Evolutionary conservation across 1,284 basidiomycete genomes (phyloP).

Genomic region (Leucoagaricus sp.): DNA sequence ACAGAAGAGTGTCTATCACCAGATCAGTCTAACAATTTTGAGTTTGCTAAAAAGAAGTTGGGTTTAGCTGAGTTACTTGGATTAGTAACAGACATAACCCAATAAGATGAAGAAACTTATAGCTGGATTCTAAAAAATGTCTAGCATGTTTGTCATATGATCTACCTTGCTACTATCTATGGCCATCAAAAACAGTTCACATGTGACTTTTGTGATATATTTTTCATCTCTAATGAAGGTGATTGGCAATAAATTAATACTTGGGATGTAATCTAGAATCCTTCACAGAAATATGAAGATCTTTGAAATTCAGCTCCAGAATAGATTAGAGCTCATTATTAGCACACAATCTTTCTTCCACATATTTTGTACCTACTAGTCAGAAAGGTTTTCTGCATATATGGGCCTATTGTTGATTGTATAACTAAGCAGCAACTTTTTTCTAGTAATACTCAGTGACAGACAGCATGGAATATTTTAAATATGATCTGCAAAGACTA

Average conservation of each 20-base stretch:
- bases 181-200: conserved; percentile 23
- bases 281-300: conserved; percentile 19
- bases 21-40: no score
- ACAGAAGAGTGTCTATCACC: no score
- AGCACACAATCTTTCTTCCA: conserved; percentile 26
- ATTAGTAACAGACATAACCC: neutral
- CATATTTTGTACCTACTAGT: conserved; percentile 25
- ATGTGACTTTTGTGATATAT: conserved; percentile 24
- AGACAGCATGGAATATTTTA: conserved; percentile 26
- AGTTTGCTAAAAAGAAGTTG: neutral
- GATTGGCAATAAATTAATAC: conserved; percentile 22
- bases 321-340: conserved; percentile 16
- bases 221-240: conserved; percentile 25
- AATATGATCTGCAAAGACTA: conserved; percentile 17
- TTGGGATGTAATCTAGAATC: conserved; percentile 14
- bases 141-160: conserved; percentile 29
- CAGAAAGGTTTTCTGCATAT: conserved; percentile 21
- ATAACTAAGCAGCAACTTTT: no score
- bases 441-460: no score
- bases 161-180: conserved; percentile 25
- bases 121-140: no score
- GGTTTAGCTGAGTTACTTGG: neutral
- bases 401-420: no score
- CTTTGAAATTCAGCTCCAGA: conserved; percentile 19
- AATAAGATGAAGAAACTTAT: conserved; percentile 5